A percentile compares a stretch with the other conserved stretches of the same genome.
Conservation (phyloP, 2,329 filamentous ascomycete genomes). For the Verticillium zaregamsianum region DNA sequence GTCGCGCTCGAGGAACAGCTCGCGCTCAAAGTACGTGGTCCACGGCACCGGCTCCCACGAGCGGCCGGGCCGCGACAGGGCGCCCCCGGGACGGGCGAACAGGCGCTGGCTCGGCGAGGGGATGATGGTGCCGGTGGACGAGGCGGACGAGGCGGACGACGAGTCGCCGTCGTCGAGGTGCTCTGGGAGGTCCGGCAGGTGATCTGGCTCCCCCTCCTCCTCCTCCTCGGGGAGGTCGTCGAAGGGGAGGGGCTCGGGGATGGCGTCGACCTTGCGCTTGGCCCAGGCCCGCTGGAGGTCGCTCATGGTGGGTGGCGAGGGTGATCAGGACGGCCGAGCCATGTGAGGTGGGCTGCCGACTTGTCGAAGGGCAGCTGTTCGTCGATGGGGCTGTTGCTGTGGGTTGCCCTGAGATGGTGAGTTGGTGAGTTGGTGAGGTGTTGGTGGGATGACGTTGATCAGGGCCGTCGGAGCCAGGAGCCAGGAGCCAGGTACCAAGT, state of each 20-base stretch:
- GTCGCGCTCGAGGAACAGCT: slow-evolving; percentile 65
- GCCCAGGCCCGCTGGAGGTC: slow-evolving; percentile 76
- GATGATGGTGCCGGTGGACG: slow-evolving; percentile 87
- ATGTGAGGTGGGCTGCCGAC: too few species aligned
- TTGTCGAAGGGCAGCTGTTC: neutral
- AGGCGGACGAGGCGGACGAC: slow-evolving; percentile 78
- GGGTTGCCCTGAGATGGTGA: neutral
- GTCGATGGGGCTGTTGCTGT: neutral
- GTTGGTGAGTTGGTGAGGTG: neutral
- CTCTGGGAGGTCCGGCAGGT: slow-evolving; percentile 41
- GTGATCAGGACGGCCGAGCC: neutral
- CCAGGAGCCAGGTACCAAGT: neutral
- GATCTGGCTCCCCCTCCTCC: slow-evolving; percentile 24
- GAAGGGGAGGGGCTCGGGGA: slow-evolving; percentile 43
- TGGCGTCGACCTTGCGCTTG: slow-evolving; percentile 65
- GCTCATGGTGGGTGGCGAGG: slow-evolving; percentile 55
- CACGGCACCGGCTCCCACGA: slow-evolving; percentile 68
- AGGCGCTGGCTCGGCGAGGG: slow-evolving; percentile 70
- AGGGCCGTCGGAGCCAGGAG: neutral
- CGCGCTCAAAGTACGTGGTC: slow-evolving; percentile 87
- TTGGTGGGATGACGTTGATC: neutral
- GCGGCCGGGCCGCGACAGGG: slow-evolving; percentile 27
- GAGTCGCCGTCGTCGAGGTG: slow-evolving; percentile 60
- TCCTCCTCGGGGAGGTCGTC: slow-evolving; percentile 50
- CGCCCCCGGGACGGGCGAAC: slow-evolving; percentile 65